Evolutionary conservation across 129 eudicot genomes (phyloP).

Genomic region (Smallanthus sonchifolius): DNA sequence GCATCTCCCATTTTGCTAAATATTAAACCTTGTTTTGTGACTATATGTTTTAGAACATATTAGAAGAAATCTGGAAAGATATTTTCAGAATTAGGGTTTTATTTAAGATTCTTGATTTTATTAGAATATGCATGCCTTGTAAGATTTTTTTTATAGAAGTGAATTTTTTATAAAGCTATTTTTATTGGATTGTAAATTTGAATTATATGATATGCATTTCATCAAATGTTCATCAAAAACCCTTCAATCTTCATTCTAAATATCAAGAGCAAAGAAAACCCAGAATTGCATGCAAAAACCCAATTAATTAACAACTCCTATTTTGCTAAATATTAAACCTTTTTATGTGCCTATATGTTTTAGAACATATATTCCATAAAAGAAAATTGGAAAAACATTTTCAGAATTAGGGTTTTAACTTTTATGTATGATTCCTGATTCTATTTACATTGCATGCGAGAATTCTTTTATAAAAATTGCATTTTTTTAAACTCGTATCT

Average conservation of each 20-base stretch:
- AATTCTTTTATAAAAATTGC: background rate
- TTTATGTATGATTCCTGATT: constrained; percentile 14
- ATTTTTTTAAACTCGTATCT: too few species aligned
- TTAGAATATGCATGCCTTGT: too few species aligned
- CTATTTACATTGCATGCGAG: too few species aligned
- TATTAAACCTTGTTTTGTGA: background rate
- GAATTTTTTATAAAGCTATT: too few species aligned
- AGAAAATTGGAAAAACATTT: background rate
- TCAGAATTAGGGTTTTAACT: background rate
- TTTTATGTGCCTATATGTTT: background rate
- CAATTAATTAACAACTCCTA: background rate
- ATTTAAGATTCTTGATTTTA: constrained; percentile 5
- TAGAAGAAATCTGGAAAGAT: background rate
- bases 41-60: background rate
- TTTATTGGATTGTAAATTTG: too few species aligned
- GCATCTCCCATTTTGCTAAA: background rate
- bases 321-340: background rate
- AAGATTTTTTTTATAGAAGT: too few species aligned
- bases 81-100: background rate
- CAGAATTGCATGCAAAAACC: too few species aligned
- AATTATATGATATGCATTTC: too few species aligned
- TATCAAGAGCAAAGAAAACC: too few species aligned
- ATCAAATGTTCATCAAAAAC: too few species aligned
- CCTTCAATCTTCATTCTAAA: too few species aligned
- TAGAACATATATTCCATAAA: background rate